phyloP scores from a whole-genome alignment of 176 grass and related monocot species.

The Oryza longistaminata region DNA sequence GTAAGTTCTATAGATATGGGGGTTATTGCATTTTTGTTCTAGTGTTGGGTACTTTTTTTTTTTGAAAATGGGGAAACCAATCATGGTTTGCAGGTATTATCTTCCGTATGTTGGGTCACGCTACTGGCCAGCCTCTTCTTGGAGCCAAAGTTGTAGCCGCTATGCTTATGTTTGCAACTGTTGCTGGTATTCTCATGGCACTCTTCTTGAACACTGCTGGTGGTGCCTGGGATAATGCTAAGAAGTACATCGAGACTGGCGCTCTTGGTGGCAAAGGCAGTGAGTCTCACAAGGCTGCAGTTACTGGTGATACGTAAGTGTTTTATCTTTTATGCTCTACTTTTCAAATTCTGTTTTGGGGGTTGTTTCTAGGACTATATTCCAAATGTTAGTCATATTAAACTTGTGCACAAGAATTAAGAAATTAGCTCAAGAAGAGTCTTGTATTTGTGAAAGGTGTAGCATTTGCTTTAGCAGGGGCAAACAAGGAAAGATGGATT shows the following conservation, averaged over 20 bases:
- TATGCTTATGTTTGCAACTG: constrained; percentile 98
- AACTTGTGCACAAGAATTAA: not conserved
- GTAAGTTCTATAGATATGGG: constrained; percentile 51
- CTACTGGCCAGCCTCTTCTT: constrained; percentile 72
- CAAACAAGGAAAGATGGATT: not conserved
- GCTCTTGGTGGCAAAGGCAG: constrained; percentile 97
- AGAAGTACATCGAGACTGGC: constrained; percentile 99
- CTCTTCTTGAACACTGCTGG: constrained; percentile 97
- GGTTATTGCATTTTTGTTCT: constrained; percentile 1
- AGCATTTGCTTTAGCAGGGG: not conserved
- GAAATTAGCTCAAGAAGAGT: not conserved
- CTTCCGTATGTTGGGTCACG: constrained; percentile 84
- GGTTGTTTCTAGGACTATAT: not conserved
- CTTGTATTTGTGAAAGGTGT: not conserved
- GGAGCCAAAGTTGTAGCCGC: constrained; percentile 97
- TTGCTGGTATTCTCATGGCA: constrained; percentile 93
- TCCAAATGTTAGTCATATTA: not conserved
- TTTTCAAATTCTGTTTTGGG: constrained; percentile 9
- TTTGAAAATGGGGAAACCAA: not conserved
- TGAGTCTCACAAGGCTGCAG: constrained; percentile 86
- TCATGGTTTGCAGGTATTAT: constrained; percentile 60
- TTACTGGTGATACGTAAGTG: constrained; percentile 99
- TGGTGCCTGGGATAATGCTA: constrained; percentile 98
- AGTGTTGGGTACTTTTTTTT: not conserved
- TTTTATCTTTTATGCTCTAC: constrained; percentile 10